These are phyloP conservation scores for Epichloe hybrida DNA, from an alignment of 2,329 filamentous ascomycete species.

Conservation along the genomic window DNA sequence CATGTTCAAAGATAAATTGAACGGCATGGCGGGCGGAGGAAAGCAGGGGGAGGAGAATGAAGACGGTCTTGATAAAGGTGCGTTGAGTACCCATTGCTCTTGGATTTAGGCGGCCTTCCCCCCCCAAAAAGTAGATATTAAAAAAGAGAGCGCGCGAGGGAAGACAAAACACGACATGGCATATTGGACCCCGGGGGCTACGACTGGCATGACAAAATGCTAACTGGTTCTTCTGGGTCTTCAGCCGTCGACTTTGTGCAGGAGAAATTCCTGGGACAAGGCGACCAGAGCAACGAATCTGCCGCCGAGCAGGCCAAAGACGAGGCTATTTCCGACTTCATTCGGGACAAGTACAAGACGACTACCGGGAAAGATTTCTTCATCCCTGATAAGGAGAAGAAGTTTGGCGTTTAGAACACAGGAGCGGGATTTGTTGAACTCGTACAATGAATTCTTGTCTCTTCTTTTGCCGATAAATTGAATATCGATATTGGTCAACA, in stretches of 20 bases:
- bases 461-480: too few species aligned
- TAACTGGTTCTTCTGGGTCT: background rate
- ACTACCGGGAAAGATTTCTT: slow-evolving; percentile 55
- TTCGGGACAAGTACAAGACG: slow-evolving; percentile 57
- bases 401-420: slow-evolving; percentile 13
- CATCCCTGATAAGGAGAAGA: slow-evolving; percentile 51
- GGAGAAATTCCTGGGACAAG: slow-evolving; percentile 57
- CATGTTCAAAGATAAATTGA: slow-evolving; percentile 56
- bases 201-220: background rate
- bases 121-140: too few species aligned
- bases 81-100: background rate
- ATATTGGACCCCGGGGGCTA: too few species aligned
- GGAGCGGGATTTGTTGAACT: background rate
- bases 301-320: slow-evolving; percentile 76
- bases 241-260: slow-evolving; percentile 66
- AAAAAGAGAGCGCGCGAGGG: too few species aligned
- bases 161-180: too few species aligned
- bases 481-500: too few species aligned
- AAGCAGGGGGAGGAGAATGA: slow-evolving; percentile 67
- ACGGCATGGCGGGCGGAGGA: slow-evolving; percentile 59
- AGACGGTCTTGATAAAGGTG: slow-evolving; percentile 66
- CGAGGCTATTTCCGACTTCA: slow-evolving; percentile 60
- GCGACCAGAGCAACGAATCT: slow-evolving; percentile 56
- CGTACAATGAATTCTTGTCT: too few species aligned
- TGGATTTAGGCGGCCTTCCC: too few species aligned